Percentiles rank a stretch among this genome's conserved stretches.
Evolutionary conservation across 2,329 filamentous ascomycete genomes (phyloP).

Genomic region (Pseudocercospora vitis): DNA sequence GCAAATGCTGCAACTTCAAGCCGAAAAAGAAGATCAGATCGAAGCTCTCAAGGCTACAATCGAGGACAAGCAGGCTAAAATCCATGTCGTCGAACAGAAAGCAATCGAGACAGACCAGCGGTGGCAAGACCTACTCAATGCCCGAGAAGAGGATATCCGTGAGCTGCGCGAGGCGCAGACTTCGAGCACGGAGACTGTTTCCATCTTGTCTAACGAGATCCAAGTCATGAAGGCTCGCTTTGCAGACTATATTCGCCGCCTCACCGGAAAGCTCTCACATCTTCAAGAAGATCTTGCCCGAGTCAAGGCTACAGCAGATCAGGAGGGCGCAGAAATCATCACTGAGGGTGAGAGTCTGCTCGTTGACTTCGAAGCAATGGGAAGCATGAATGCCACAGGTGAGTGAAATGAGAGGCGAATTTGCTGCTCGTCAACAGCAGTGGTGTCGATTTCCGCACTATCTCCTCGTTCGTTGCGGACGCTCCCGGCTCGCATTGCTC

Average conservation of each 20-base stretch:
- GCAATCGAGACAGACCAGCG: conserved; percentile 41
- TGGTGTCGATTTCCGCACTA: too few relatives aligned
- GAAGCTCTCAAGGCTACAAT: conserved; percentile 33
- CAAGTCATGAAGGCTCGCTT: conserved; percentile 34
- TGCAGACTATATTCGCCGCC: conserved; percentile 39
- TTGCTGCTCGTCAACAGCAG: neutral
- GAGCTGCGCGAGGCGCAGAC: conserved; percentile 32
- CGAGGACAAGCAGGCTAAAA: conserved; percentile 38
- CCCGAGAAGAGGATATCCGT: conserved; percentile 42
- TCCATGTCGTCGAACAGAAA: conserved; percentile 35
- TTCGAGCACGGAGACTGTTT: conserved; percentile 28
- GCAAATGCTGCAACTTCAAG: conserved; percentile 39
- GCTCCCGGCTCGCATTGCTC: neutral
- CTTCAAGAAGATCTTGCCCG: conserved; percentile 35
- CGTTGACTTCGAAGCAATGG: conserved; percentile 31
- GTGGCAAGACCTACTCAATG: conserved; percentile 43
- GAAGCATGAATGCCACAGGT: conserved; percentile 24
- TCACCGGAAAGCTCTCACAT: conserved; percentile 36
- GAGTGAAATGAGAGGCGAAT: neutral
- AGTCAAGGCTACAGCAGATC: conserved; percentile 29
- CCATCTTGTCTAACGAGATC: conserved; percentile 31
- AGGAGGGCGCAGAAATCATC: conserved; percentile 27
- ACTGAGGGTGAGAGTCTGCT: conserved; percentile 27
- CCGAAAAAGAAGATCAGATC: conserved; percentile 37
- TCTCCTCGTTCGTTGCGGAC: neutral